Conservation (phyloP, 768 basidiomycete species). For the Suillus discolor region DNA sequence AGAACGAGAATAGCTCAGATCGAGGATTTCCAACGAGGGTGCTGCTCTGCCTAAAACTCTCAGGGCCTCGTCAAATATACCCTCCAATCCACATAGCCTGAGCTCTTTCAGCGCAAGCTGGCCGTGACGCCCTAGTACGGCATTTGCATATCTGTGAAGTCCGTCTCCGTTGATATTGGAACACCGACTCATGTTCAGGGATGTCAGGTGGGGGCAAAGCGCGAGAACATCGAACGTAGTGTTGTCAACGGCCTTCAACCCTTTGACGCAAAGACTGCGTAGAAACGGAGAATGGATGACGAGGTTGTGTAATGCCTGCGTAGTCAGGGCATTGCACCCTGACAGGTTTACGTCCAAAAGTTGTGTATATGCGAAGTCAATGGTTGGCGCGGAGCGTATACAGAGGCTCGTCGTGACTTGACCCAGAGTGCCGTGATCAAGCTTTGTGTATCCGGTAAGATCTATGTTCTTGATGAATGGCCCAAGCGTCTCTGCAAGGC, state of each 20-base stretch:
- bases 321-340: constrained; percentile 69
- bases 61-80: constrained; percentile 63
- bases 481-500: constrained; percentile 57
- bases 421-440: constrained; percentile 51
- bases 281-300: constrained; percentile 66
- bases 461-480: constrained; percentile 66
- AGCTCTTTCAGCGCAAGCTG: constrained; percentile 61
- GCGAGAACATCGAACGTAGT: constrained; percentile 71
- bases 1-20: constrained; percentile 72
- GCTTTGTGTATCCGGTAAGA: constrained; percentile 58
- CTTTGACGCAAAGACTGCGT: constrained; percentile 62
- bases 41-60: constrained; percentile 65
- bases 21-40: constrained; percentile 76
- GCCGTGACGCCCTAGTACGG: constrained; percentile 48
- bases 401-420: constrained; percentile 59
- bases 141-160: constrained; percentile 48
- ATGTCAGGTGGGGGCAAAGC: constrained; percentile 55
- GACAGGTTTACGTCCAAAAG: constrained; percentile 71
- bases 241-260: constrained; percentile 69
- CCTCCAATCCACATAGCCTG: constrained; percentile 66
- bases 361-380: constrained; percentile 53
- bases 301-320: constrained; percentile 68
- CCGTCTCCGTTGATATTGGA: constrained; percentile 66
- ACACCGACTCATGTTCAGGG: constrained; percentile 75
- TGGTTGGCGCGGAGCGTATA: constrained; percentile 35